Evolutionary conservation across 495 filamentous ascomycete genomes (phyloP), one percentile per base, ranked within the genome.

Genomic region (Podospora pseudoanserina): DNA sequence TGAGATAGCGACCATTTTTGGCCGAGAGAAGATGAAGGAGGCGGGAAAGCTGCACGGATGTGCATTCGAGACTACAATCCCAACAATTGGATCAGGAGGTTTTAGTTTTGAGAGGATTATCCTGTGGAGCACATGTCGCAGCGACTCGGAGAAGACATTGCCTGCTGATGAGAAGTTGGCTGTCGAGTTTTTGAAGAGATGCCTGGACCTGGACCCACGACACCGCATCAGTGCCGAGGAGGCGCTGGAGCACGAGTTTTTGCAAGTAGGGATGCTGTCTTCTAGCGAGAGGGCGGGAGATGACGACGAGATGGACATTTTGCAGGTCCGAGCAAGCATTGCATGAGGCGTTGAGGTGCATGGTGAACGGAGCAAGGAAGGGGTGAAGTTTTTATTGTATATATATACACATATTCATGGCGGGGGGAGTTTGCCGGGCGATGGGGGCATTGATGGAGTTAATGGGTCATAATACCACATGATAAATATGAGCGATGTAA

Each of bases 1-100:
- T 66, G 95, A 99, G 76, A 95, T 99, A 70, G 90, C 94, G 19
- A 95, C 92, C 64, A 96, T 98, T 59, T 97, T 97, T 76, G 95
- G 95, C n/a, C 85, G 83, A 18, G 85, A 83, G 70, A 85, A 87
- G 58, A 97, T 99, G 95, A 90, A 89, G 69, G 74, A 84, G 16
- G 89, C 88, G n/a, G 92, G 92, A 0, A 83, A 88, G 30, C 82
- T 97, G 67, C 95, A 99, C 72, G 95, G 94, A 30, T 82, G 80
- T 72, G 85, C 96, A 19, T 93, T 97, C 70, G 93, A 98, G 73
- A 93, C 91, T 4, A 96, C 87, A 49, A 92, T 99, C 57, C 93
- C 93, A 1, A 97, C 92, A 0, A 91, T 98, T 68, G 92, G 92
- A 20, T 88, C 90, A 67, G 85, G 86, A 54, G 95, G 95, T 2